phyloP scores from a whole-genome alignment of 176 grass and related monocot species.

The Avena sativa region DNA sequence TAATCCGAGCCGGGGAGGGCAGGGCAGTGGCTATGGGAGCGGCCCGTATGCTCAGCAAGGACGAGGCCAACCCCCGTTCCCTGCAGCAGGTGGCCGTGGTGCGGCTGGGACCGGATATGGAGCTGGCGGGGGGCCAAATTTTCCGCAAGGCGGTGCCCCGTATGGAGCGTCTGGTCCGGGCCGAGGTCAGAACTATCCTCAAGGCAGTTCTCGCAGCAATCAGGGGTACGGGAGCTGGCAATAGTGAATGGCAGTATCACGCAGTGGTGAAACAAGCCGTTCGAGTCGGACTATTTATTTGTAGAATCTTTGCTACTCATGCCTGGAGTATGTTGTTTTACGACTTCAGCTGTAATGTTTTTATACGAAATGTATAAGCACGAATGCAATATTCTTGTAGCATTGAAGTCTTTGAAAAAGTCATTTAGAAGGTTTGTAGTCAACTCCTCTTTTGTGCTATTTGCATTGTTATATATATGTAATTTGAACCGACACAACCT shows the following conservation, averaged over 20 bases:
- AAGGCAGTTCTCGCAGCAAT: conserved; percentile 63
- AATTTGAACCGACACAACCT: not conserved
- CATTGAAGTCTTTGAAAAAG: not conserved
- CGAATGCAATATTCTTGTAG: not conserved
- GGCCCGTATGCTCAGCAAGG: conserved; percentile 77
- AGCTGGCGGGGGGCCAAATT: conserved; percentile 58
- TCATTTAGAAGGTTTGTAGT: not conserved
- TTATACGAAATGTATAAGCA: not conserved
- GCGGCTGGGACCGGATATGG: not conserved
- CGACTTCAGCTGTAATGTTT: not conserved
- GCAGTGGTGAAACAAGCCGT: not conserved
- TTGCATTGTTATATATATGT: not conserved
- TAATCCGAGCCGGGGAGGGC: conserved; percentile 75
- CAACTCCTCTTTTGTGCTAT: not conserved
- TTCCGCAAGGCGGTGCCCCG: conserved; percentile 55
- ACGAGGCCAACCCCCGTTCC: conserved; percentile 62
- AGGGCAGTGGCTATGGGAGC: conserved; percentile 68
- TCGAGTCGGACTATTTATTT: conserved; percentile 8
- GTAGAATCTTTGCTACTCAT: not conserved
- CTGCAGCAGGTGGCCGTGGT: conserved; percentile 48
- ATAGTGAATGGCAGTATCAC: conserved; percentile 39
- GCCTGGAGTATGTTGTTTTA: not conserved
- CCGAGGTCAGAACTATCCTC: conserved; percentile 59
- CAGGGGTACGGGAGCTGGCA: conserved; percentile 85
- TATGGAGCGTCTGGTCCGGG: conserved; percentile 74